These are phyloP conservation scores for Scheffersomyces titani DNA, from an alignment of 1,139 yeast species.

Conservation along the genomic window DNA sequence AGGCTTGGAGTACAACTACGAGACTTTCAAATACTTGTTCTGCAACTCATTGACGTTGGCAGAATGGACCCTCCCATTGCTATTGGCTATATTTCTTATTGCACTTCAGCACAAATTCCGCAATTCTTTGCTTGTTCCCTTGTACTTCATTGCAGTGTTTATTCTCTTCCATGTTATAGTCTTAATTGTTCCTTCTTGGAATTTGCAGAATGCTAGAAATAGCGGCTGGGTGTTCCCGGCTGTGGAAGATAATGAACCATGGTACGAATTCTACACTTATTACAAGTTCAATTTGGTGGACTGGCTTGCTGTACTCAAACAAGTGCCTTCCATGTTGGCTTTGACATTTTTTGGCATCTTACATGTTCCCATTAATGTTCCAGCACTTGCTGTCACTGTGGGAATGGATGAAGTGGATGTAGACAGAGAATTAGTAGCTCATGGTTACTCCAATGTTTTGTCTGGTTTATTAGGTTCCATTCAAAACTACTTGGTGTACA, in stretches of 20 bases:
- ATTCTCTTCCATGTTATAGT: conserved; percentile 68
- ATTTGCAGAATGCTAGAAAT: conserved; percentile 60
- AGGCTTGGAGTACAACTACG: conserved; percentile 62
- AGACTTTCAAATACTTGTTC: conserved; percentile 53
- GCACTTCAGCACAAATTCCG: conserved; percentile 64
- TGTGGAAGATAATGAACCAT: conserved; percentile 69
- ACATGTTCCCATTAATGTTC: conserved; percentile 97
- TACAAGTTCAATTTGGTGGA: conserved; percentile 72
- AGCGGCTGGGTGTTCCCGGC: conserved; percentile 84
- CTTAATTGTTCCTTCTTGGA: conserved; percentile 63
- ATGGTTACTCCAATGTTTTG: conserved; percentile 86
- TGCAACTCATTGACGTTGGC: conserved; percentile 41
- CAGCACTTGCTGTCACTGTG: conserved; percentile 90
- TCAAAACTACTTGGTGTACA: conserved; percentile 91
- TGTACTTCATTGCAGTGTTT: conserved; percentile 74
- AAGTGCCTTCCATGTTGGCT: conserved; percentile 92
- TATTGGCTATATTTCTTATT: conserved; percentile 59
- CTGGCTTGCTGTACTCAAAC: conserved; percentile 67
- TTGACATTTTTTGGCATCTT: conserved; percentile 91
- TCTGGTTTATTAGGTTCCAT: conserved; percentile 87
- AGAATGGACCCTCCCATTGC: conserved; percentile 75
- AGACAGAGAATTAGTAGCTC: conserved; percentile 91
- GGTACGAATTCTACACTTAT: conserved; percentile 82
- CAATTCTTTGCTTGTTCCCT: conserved; percentile 79
- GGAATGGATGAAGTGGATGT: conserved; percentile 88